Percentiles rank a stretch among this genome's conserved stretches.
These are phyloP conservation scores for Colletotrichum neosansevieriae DNA, from an alignment of 2,329 filamentous ascomycete species.

Conservation along the genomic window DNA sequence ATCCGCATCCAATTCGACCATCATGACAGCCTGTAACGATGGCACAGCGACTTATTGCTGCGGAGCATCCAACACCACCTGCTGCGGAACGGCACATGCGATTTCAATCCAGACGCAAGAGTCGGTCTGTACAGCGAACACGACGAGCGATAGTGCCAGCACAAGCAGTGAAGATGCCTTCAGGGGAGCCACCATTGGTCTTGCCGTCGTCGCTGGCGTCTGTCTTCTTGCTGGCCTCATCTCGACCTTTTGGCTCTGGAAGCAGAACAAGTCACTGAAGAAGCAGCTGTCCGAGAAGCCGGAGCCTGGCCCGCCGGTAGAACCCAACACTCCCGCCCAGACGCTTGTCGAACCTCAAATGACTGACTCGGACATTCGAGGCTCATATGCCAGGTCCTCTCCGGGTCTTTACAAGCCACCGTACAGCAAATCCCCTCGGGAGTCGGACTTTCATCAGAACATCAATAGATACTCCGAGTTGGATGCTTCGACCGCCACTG, in stretches of 20 bases:
- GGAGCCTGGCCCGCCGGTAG: background rate
- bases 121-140: conserved; percentile 40
- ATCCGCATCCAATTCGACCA: conserved; percentile 12
- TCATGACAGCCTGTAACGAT: conserved; percentile 39
- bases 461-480: conserved; percentile 43
- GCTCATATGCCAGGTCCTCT: conserved; percentile 22
- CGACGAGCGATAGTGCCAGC: background rate
- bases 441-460: conserved; percentile 36
- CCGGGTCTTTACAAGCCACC: conserved; percentile 26
- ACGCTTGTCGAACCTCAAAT: conserved; percentile 18
- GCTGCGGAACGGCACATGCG: conserved; percentile 46
- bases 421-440: conserved; percentile 7
- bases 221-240: conserved; percentile 37
- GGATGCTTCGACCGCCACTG: conserved; percentile 40
- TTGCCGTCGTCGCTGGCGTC: conserved; percentile 43
- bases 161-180: conserved; percentile 36
- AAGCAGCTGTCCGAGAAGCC: conserved; percentile 31
- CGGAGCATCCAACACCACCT: conserved; percentile 45
- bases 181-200: conserved; percentile 45
- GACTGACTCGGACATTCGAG: background rate
- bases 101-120: conserved; percentile 43
- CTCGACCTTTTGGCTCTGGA: conserved; percentile 41
- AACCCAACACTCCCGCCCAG: background rate
- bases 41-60: conserved; percentile 50
- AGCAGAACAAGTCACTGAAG: conserved; percentile 43